These are phyloP conservation scores for Rasamsonia emersonii DNA, from an alignment of 2,329 filamentous ascomycete species.

Conservation along the genomic window DNA sequence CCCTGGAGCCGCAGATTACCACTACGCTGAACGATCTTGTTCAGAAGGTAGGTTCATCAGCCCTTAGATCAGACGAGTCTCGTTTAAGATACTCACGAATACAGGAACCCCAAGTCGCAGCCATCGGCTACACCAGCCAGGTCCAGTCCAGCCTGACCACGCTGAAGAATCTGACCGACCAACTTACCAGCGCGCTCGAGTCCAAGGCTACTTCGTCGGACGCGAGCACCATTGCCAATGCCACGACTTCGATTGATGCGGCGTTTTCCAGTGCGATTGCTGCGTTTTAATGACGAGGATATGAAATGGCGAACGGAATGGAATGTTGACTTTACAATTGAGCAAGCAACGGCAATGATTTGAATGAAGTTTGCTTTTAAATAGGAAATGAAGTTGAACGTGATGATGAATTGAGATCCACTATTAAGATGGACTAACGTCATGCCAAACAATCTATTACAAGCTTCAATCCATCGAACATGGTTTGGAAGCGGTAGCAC, in stretches of 20 bases:
- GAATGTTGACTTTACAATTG: no score
- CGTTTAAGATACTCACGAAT: background rate
- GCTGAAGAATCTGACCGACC: constrained; percentile 2
- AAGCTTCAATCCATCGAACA: no score
- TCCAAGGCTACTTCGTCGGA: constrained; percentile 2
- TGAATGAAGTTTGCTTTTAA: no score
- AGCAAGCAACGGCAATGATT: no score
- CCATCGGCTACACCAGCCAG: constrained; percentile 5
- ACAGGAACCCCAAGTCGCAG: constrained; percentile 1
- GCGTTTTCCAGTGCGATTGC: constrained; percentile 5
- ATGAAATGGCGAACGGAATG: no score
- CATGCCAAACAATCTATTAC: no score
- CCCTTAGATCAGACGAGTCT: background rate
- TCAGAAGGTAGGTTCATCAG: constrained; percentile 4
- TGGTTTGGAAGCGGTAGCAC: no score
- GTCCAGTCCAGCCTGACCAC: background rate
- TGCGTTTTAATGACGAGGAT: no score
- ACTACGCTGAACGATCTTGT: constrained; percentile 5
- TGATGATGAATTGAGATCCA: no score
- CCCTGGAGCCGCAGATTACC: constrained; percentile 2
- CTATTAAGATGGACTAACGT: no score
- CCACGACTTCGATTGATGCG: constrained; percentile 3
- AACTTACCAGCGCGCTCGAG: constrained; percentile 1
- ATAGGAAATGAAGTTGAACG: no score
- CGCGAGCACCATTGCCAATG: background rate